Evolutionary conservation across 768 basidiomycete genomes (phyloP).

Genomic region (Phylloporus sp.): DNA sequence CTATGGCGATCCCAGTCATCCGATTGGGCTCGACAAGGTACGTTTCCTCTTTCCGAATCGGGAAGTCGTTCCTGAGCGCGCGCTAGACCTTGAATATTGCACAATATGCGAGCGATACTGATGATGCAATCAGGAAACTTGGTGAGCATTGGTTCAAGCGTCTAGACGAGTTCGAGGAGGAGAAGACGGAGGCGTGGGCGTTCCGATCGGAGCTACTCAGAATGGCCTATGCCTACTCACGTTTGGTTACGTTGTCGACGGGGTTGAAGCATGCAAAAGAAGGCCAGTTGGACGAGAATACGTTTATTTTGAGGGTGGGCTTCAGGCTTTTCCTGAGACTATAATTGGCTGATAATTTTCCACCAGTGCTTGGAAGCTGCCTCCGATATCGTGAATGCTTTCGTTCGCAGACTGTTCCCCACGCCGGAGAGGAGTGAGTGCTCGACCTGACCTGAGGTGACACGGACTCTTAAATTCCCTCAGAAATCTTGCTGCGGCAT

Average conservation of each 20-base stretch:
- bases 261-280: conserved; percentile 74
- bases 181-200: conserved; percentile 45
- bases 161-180: conserved; percentile 47
- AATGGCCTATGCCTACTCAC: conserved; percentile 61
- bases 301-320: conserved; percentile 61
- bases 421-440: conserved; percentile 48
- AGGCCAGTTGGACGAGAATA: conserved; percentile 51
- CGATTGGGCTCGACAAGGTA: conserved; percentile 74
- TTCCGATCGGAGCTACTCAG: conserved; percentile 60
- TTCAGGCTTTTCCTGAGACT: neutral
- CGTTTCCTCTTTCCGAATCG: neutral
- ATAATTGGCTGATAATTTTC: neutral
- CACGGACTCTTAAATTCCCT: neutral
- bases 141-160: conserved; percentile 52
- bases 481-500: conserved; percentile 58
- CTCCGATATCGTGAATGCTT: conserved; percentile 55
- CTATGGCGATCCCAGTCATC: conserved; percentile 68
- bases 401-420: conserved; percentile 53
- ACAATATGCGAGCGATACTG: conserved; percentile 56
- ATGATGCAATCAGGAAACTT: conserved; percentile 60
- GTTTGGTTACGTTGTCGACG: conserved; percentile 65
- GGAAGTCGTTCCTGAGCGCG: conserved; percentile 1
- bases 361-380: conserved; percentile 63
- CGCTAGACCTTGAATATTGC: conserved; percentile 60
- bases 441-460: neutral